Evolutionary conservation across 257 asterid genomes (phyloP), one percentile per base, ranked within the genome.

Genomic region (Petunia secreta): DNA sequence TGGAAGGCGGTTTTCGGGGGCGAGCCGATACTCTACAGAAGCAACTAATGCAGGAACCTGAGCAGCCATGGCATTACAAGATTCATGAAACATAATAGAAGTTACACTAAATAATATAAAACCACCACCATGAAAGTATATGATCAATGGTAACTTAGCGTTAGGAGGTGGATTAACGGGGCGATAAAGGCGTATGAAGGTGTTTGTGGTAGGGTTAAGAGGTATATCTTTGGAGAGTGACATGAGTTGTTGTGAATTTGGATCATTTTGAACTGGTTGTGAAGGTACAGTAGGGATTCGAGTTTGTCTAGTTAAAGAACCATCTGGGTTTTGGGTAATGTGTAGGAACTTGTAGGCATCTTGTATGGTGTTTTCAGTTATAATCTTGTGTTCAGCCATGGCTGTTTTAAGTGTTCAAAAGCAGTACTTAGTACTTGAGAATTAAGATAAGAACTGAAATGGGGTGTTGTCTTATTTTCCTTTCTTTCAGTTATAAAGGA

Each of bases 1-100:
- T 0, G 97, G 94, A 75, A 92, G 95, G 63, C 94, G 94, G 83
- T 92, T 83, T 39, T 92, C 95, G 5, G 97, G 97, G 0, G 94
- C 91, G 0, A 88, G 91, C 2, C 97, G 94, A 83, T 89, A 91
- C 60, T 89, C 92, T 4, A 92, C 84, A 50, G 93, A 86, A 66
- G 88, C 91, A 79, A 92, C 64, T 8, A 92, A 43, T 7, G 95
- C 97, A 0, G 97, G 95, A 46, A 63, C 4, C 37, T 84, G 80
- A 0, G 84, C 87, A 34, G 93, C 87, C 78, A 84, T 87, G 1
- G 58, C 68, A 60, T 69, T 48, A 78, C 92, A 88, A 0, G 90
- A 85, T 50, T 79, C 63, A 75, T 90, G 93, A 63, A 81, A 88
- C 0, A 82, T 1, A 2, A 37, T 2, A 0, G 90, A 36, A 1